Base-by-base conservation (phyloP, 305 asterid genomes). In the Striga hermonthica region DNA sequence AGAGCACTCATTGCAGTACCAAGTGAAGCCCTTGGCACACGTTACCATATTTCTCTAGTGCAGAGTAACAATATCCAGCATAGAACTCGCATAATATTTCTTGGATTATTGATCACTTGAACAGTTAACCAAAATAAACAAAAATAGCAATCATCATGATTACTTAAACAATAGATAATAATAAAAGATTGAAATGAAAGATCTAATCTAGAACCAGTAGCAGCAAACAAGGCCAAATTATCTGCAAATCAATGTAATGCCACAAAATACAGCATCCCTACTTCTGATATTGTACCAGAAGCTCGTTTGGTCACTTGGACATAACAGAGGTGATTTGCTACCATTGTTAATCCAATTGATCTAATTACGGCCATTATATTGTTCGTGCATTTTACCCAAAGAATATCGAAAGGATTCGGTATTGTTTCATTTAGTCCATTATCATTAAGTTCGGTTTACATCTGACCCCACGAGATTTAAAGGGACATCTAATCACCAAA, bases 221-320 rank as follows among this genome's bases (percentile, higher is more conserved):
- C 43, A 63, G 35, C 47, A 48, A 45, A 63, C n/a, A 34, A 35
- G 36, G 15, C 12, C 22, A 59, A 13, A 16, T 3, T 36, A 28
- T 48, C 31, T 38, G 9, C 13, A 58, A 14, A 13, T 38, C 63
- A 57, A 31, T 54, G 63, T 12, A 66, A 37, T n/a, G 22, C 45
- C 63, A 53, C 28, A 11, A 72, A 52, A 60, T 57, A 44, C 9
- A 31, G 55, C 53, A 65, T 5, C 35, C 60, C 64, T 45, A 36
- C 66, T 48, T 41, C 60, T 58, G 52, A 48, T 14, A 37, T 11
- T 15, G 64, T 34, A 64, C 57, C 55, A 37, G 3, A 50, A 22
- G 31, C 31, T 22, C 2, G 31, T 22, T 22, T 22, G 31, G 31
- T 22, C 31, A 22, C 31, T 22, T 22, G 31, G 31, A 22, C 31